Evolutionary conservation across 192 early-diverging fungal species (phyloP), one percentile per base, ranked within the genome.

Genomic region (Podila verticillata): DNA sequence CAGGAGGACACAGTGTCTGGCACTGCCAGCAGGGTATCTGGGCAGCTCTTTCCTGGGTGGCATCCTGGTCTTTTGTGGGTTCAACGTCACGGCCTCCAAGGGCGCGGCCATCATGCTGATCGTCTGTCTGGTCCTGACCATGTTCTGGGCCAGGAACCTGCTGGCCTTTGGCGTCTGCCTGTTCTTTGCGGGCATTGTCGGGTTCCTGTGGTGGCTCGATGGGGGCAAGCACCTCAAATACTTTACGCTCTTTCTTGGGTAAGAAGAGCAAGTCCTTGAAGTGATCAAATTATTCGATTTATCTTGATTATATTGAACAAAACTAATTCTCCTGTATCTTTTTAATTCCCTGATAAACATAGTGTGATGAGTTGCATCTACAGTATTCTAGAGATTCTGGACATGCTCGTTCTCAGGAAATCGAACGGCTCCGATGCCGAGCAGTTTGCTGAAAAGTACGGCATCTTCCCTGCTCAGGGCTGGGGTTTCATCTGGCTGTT

Each of bases 391-490:
- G 98, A 99, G 84, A 98, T 98, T 81, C 80, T 98, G 60, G 98
- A 99, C 49, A 96, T 98, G 86, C 86, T 96, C 17, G 87, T 98
- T 5, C 85, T 92, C 65, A 85, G 94, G 56, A 98, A 97, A 84
- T 93, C 95, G n/a, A 95, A 98, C 72, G 95, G 95, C 70, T 94
- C 93, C n/a, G 98, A 97, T 77, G 96, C 97, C 4, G 90, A 92
- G 7, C 88, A 91, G 81, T 97, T 97, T 87, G 93, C 93, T 9
- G 74, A 92, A 68, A 64, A 88, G 48, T 92, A 87, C 22, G 92
- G 94, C 26, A 93, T 92, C 81, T 82, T 92, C 66, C 88, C 93
- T 36, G 86, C 96, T 28, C 91, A 94, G 59, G 83, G 88, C n/a
- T 97, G 96, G 91, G 98, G 98, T 12, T 70, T 94, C 17, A 81